phyloP scores from a whole-genome alignment of 73 alveolate genomes.

The Paramecium pentaurelia region DNA sequence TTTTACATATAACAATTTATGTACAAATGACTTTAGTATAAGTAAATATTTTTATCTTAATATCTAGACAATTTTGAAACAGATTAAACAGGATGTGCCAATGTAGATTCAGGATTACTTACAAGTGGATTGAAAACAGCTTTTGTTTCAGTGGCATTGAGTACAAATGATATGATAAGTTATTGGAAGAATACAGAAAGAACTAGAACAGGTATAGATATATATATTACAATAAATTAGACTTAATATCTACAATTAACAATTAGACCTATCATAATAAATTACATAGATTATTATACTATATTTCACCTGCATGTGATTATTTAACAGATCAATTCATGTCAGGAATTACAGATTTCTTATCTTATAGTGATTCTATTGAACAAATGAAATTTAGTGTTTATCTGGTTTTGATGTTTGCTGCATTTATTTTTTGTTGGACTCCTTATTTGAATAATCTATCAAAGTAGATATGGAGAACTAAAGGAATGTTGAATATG shows the following conservation, averaged over 20 bases:
- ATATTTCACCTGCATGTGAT: constrained; percentile 54
- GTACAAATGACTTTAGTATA: neutral
- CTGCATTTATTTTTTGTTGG: constrained; percentile 49
- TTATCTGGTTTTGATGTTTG: constrained; percentile 38
- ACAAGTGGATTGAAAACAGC: constrained; percentile 61
- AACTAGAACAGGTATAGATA: neutral
- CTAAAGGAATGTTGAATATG: constrained; percentile 64
- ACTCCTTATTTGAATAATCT: constrained; percentile 52
- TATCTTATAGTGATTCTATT: neutral
- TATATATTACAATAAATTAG: neutral
- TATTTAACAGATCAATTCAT: neutral
- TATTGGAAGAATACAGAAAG: neutral
- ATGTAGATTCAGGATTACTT: constrained; percentile 26
- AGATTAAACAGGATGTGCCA: constrained; percentile 7
- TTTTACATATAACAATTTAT: constrained; percentile 6
- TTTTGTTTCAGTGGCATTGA: constrained; percentile 39
- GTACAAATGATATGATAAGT: neutral
- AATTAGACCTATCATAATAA: neutral
- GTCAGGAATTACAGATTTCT: constrained; percentile 41
- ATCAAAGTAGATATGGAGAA: constrained; percentile 54
- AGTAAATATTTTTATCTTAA: neutral
- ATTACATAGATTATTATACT: neutral
- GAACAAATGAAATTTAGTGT: constrained; percentile 39
- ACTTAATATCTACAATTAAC: neutral
- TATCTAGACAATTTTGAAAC: neutral